Evolutionary conservation across 352 stramenopile species (phyloP).

Genomic region (Peronospora tabacina): DNA sequence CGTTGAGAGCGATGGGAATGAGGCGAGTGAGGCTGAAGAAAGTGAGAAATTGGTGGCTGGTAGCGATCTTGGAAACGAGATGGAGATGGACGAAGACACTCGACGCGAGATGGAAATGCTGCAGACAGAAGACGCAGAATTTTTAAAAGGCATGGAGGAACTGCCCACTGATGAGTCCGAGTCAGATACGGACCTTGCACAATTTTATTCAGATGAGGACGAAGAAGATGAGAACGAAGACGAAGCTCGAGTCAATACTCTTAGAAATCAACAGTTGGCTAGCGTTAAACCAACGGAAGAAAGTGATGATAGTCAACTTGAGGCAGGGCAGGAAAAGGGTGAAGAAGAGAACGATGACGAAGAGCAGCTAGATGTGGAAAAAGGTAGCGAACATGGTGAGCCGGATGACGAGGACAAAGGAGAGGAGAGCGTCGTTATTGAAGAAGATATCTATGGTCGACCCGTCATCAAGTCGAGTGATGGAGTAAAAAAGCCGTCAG

Average conservation of each 20-base stretch:
- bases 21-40: conserved; percentile 21
- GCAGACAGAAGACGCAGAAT: conserved; percentile 75
- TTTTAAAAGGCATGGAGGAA: conserved; percentile 78
- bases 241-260: conserved; percentile 46
- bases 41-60: conserved; percentile 22
- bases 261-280: conserved; percentile 39
- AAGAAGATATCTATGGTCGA: conserved; percentile 81
- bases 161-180: conserved; percentile 79
- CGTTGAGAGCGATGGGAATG: conserved; percentile 20
- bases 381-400: conserved; percentile 8
- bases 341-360: conserved; percentile 11
- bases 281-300: conserved; percentile 5
- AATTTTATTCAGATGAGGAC: conserved; percentile 61
- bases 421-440: conserved; percentile 37
- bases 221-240: conserved; percentile 38
- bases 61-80: conserved; percentile 24
- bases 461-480: conserved; percentile 47
- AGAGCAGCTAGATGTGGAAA: conserved; percentile 21
- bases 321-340: conserved; percentile 16
- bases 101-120: conserved; percentile 64
- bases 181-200: conserved; percentile 51
- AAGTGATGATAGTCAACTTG: conserved; percentile 14
- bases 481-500: conserved; percentile 37
- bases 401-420: conserved; percentile 20
- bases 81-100: conserved; percentile 81